Evolutionary conservation across 2,329 filamentous ascomycete genomes (phyloP).

Genomic region (Penicillium sp.): DNA sequence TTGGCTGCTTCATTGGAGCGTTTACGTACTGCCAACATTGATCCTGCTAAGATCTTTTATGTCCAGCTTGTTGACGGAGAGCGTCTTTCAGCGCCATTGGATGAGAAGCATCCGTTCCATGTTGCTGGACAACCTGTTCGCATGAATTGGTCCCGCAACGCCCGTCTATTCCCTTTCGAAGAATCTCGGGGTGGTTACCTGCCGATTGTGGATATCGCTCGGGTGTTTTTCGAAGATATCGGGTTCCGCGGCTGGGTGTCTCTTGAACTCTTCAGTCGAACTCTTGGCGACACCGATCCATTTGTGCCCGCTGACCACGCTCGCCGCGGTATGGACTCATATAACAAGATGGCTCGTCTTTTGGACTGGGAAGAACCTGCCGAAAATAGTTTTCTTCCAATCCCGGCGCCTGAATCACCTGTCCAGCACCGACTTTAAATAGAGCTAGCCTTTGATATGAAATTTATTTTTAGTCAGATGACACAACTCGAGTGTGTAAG

Average conservation of each 20-base stretch:
- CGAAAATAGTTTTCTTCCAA: not conserved
- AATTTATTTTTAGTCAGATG: not conserved
- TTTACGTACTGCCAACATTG: constrained; percentile 54
- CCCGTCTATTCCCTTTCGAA: constrained; percentile 66
- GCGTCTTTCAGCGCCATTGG: constrained; percentile 54
- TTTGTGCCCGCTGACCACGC: constrained; percentile 26
- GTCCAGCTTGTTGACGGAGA: constrained; percentile 75
- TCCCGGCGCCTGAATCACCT: constrained; percentile 10
- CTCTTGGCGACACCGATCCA: constrained; percentile 25
- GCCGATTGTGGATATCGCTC: constrained; percentile 60
- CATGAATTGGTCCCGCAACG: constrained; percentile 78
- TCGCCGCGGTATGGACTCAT: constrained; percentile 27
- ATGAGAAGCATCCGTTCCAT: constrained; percentile 53
- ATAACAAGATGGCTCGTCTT: constrained; percentile 21
- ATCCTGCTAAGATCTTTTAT: constrained; percentile 67
- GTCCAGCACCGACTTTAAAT: constrained; percentile 25
- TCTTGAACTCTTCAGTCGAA: constrained; percentile 26
- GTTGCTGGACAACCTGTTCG: constrained; percentile 56
- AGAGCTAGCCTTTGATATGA: not conserved
- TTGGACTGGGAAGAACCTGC: constrained; percentile 19
- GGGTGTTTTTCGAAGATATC: constrained; percentile 25
- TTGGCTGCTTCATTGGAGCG: constrained; percentile 56
- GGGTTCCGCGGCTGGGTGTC: constrained; percentile 28
- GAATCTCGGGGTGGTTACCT: constrained; percentile 63
- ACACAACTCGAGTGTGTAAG: too few relatives aligned